Percentiles rank a stretch among this genome's conserved stretches.
Conservation (phyloP, 2,329 filamentous ascomycete species). For the Aspergillus unguis region DNA sequence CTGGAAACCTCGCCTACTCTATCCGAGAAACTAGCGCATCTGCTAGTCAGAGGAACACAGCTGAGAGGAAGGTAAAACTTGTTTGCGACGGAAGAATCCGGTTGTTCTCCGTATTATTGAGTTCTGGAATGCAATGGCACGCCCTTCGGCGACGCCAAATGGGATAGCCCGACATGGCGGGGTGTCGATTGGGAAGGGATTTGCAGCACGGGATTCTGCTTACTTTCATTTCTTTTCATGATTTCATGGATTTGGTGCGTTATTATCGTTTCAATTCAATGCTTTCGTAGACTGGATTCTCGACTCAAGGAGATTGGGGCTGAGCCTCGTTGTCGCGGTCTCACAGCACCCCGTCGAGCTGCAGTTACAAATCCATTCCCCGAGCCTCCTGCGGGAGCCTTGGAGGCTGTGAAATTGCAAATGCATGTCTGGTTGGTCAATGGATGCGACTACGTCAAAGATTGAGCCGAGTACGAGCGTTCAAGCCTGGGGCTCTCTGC, state of each 20-base stretch:
- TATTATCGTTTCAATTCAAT: neutral
- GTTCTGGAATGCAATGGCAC: constrained; percentile 11
- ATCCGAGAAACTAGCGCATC: neutral
- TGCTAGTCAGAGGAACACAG: constrained; percentile 3
- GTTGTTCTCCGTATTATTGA: neutral
- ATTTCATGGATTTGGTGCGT: neutral
- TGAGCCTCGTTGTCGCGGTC: constrained; percentile 6
- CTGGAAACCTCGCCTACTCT: neutral
- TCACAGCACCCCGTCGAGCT: neutral
- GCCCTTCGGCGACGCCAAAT: constrained; percentile 12
- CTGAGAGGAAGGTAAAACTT: neutral
- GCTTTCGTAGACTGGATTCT: neutral
- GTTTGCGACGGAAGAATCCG: constrained; percentile 6
- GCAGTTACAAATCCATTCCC: constrained; percentile 4
- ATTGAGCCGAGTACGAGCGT: constrained; percentile 13
- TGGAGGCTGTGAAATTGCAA: constrained; percentile 9
- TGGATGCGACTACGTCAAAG: constrained; percentile 1
- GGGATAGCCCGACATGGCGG: constrained; percentile 9
- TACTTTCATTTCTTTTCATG: neutral
- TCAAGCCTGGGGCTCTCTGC: neutral
- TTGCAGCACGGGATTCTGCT: neutral
- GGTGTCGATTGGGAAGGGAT: constrained; percentile 13
- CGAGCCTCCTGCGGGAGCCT: constrained; percentile 1
- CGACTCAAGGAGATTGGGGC: constrained; percentile 2
- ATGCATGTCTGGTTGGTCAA: constrained; percentile 12